Evolutionary conservation across 257 asterid species (phyloP).

Genomic region (Nicotiana undulata): DNA sequence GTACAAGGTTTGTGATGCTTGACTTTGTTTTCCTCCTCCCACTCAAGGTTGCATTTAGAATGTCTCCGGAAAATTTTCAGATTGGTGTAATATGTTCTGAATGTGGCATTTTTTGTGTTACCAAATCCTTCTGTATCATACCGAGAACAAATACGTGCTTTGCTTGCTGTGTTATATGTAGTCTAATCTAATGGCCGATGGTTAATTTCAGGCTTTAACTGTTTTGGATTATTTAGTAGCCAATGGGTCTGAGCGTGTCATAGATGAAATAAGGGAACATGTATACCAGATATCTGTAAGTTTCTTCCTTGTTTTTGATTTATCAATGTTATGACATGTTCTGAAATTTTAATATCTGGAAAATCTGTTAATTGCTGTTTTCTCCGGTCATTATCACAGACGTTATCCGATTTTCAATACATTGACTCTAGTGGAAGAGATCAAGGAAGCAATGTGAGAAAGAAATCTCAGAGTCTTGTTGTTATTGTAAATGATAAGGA

Average conservation of each 20-base stretch:
- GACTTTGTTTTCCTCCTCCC: neutral
- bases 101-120: neutral
- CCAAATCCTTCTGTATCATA: neutral
- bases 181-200: neutral
- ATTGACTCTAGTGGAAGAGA: conserved; percentile 92
- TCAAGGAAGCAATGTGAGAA: conserved; percentile 92
- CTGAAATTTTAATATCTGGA: neutral
- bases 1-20: conserved; percentile 60
- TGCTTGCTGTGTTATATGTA: neutral
- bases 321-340: neutral
- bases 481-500: conserved; percentile 94
- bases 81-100: neutral
- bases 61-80: neutral
- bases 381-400: conserved; percentile 35
- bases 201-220: conserved; percentile 62
- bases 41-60: neutral
- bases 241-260: conserved; percentile 86
- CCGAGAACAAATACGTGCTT: neutral
- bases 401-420: conserved; percentile 87
- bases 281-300: conserved; percentile 91
- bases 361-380: neutral
- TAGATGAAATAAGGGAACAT: conserved; percentile 91
- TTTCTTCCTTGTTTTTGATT: conserved; percentile 15
- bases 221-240: conserved; percentile 95
- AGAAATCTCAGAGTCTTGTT: conserved; percentile 88